These are phyloP conservation scores for Fusarium dimerum DNA, from an alignment of 2,329 filamentous ascomycete genomes.

Conservation along the genomic window DNA sequence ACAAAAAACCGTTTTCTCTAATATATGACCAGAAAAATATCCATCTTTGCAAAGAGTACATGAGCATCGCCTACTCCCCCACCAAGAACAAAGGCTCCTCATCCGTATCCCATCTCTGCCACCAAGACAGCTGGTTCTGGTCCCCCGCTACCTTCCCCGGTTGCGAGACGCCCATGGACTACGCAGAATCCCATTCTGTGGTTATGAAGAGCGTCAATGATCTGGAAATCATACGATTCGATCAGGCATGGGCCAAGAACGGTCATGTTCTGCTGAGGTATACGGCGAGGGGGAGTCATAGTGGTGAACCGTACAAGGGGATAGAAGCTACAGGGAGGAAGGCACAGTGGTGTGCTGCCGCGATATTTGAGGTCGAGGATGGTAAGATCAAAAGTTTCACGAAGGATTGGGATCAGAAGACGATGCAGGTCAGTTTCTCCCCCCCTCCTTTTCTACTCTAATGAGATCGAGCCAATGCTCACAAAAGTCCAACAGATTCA, in stretches of 20 bases:
- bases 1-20: not conserved
- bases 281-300: conserved; percentile 24
- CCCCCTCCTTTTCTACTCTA: not conserved
- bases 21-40: conserved; percentile 3
- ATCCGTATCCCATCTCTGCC: conserved; percentile 14
- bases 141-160: conserved; percentile 17
- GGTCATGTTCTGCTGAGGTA: conserved; percentile 27
- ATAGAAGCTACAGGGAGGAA: conserved; percentile 19
- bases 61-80: conserved; percentile 16
- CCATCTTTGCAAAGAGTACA: conserved; percentile 14
- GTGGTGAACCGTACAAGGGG: conserved; percentile 24
- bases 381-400: conserved; percentile 16
- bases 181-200: conserved; percentile 24
- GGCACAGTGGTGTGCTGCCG: conserved; percentile 18
- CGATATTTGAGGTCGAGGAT: conserved; percentile 26
- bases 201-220: conserved; percentile 24
- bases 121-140: conserved; percentile 20
- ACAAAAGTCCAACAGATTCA: conserved; percentile 18
- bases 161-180: conserved; percentile 20
- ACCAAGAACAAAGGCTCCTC: conserved; percentile 13
- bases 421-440: conserved; percentile 10
- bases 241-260: conserved; percentile 25
- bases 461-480: not conserved
- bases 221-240: conserved; percentile 22
- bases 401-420: conserved; percentile 17